Evolutionary conservation across 129 eudicot genomes (phyloP).

Genomic region (Ambrosia artemisiifolia): DNA sequence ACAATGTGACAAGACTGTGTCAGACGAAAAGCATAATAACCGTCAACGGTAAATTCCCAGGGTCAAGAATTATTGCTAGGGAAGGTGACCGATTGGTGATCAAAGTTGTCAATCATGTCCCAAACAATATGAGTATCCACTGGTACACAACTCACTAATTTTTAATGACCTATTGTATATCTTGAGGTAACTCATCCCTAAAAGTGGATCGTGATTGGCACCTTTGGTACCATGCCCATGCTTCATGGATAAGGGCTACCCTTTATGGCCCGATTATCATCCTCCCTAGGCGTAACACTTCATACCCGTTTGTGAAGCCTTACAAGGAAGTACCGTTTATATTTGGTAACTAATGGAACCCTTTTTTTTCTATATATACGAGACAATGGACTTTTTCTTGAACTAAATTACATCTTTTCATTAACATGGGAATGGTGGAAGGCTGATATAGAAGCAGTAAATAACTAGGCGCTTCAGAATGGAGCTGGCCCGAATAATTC

Average conservation of each 20-base stretch:
- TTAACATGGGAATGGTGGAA: too few species aligned
- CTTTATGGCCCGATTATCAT: constrained; percentile 50
- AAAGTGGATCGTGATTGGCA: too few species aligned
- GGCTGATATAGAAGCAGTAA: too few species aligned
- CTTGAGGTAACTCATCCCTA: too few species aligned
- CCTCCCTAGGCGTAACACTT: constrained; percentile 39
- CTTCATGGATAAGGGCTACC: constrained; percentile 38
- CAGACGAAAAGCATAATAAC: not conserved
- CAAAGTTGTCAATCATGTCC: not conserved
- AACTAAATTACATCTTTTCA: too few species aligned
- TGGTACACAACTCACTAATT: not conserved
- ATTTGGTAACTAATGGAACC: too few species aligned
- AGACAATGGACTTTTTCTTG: too few species aligned
- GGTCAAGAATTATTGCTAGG: not conserved
- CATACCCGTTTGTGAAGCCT: constrained; percentile 50
- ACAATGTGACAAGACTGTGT: not conserved
- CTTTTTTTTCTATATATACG: too few species aligned
- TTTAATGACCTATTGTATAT: not conserved
- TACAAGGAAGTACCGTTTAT: constrained; percentile 33
- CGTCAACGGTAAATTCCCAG: constrained; percentile 1
- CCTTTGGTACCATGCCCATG: not conserved
- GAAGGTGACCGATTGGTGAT: constrained; percentile 1
- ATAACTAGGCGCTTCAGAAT: too few species aligned
- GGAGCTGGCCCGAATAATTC: too few species aligned
- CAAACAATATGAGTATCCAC: not conserved